phyloP scores from a whole-genome alignment of 352 stramenopile genomes.

The Globisporangium echinulatum region DNA sequence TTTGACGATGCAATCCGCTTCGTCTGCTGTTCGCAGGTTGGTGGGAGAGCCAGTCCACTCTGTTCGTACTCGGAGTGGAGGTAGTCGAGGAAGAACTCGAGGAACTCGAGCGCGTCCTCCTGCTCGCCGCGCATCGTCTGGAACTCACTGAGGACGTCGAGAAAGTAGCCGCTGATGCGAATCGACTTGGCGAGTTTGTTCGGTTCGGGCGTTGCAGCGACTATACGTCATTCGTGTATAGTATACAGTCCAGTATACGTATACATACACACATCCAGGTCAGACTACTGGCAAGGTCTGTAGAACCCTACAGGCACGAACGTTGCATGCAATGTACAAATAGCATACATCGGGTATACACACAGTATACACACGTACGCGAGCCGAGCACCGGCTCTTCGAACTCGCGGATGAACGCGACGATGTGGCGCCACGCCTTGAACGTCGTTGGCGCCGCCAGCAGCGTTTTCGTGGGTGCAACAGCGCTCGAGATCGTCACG shows the following conservation, averaged over 20 bases:
- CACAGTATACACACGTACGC: constrained; percentile 23
- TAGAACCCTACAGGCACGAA: constrained; percentile 1
- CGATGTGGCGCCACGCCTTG: constrained; percentile 70
- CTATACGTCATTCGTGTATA: not conserved
- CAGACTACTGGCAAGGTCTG: no score
- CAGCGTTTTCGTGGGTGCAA: constrained; percentile 36
- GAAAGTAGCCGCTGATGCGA: constrained; percentile 76
- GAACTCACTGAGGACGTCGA: constrained; percentile 76
- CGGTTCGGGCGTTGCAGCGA: constrained; percentile 15
- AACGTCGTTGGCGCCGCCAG: constrained; percentile 42
- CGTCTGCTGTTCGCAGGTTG: constrained; percentile 55
- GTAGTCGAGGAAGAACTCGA: constrained; percentile 84
- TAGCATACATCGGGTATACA: not conserved
- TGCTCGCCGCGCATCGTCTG: constrained; percentile 78
- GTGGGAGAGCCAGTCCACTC: constrained; percentile 50
- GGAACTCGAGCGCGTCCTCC: constrained; percentile 80
- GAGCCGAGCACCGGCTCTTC: constrained; percentile 71
- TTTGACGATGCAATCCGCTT: constrained; percentile 18
- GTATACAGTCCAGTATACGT: no score
- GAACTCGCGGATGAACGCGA: constrained; percentile 76
- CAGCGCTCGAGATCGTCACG: constrained; percentile 48
- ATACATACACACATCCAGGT: no score
- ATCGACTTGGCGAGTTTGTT: constrained; percentile 62
- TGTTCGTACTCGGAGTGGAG: constrained; percentile 79
- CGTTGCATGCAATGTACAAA: not conserved